phyloP scores from a whole-genome alignment of 208 protist genomes.

The Trypanosoma platydactyli region DNA sequence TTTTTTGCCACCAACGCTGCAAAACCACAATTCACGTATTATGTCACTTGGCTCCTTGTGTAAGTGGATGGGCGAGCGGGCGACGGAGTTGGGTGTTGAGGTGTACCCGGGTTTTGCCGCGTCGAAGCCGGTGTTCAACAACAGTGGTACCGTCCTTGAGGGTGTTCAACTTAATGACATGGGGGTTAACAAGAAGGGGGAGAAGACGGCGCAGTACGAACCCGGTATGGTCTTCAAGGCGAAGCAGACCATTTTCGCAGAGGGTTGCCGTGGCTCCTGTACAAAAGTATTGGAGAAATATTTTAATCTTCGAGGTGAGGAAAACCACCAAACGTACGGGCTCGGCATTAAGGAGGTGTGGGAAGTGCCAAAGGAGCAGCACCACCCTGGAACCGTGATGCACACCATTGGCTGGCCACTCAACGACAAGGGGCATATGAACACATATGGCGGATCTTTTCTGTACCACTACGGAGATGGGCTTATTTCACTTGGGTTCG shows the following conservation, averaged over 20 bases:
- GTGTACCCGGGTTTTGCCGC: slow-evolving; percentile 96
- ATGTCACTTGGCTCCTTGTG: slow-evolving; percentile 91
- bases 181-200: slow-evolving; percentile 92
- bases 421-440: slow-evolving; percentile 69
- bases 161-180: slow-evolving; percentile 84
- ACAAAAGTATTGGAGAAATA: slow-evolving; percentile 92
- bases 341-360: slow-evolving; percentile 98
- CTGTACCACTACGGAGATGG: slow-evolving; percentile 96
- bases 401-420: slow-evolving; percentile 97
- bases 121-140: slow-evolving; percentile 71
- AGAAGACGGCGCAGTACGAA: slow-evolving; percentile 91
- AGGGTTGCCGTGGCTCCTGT: slow-evolving; percentile 96
- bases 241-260: slow-evolving; percentile 95
- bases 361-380: slow-evolving; percentile 90
- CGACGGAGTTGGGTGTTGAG: slow-evolving; percentile 96
- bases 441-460: slow-evolving; percentile 96
- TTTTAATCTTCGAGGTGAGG: slow-evolving; percentile 81
- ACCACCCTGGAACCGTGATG: slow-evolving; percentile 87
- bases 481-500: slow-evolving; percentile 92
- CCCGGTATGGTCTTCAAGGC: slow-evolving; percentile 95
- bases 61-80: slow-evolving; percentile 94
- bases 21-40: slow-evolving; percentile 97
- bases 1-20: slow-evolving; percentile 68
- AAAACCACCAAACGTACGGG: slow-evolving; percentile 94
- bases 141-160: slow-evolving; percentile 42